Evolutionary conservation across 169 alveolate genomes (phyloP).

Genomic region (Cyclospora cayetanensis): DNA sequence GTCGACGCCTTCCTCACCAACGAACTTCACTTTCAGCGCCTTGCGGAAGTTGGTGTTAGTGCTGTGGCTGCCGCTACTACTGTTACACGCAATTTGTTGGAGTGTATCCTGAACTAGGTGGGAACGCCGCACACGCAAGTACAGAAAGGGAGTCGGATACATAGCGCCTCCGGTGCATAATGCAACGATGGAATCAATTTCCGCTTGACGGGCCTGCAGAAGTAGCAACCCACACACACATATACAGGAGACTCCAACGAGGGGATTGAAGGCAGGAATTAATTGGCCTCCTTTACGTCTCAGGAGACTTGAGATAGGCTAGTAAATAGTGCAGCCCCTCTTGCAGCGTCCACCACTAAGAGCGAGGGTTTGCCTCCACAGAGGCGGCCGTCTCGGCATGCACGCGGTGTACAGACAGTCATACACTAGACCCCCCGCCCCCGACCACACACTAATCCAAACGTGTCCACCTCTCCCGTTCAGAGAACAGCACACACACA

Average conservation of each 20-base stretch:
- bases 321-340: no score
- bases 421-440: no score
- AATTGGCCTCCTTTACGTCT: no score
- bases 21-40: conserved; percentile 82
- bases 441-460: no score
- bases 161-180: not conserved
- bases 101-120: conserved; percentile 74
- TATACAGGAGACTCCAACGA: no score
- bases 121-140: conserved; percentile 70
- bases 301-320: no score
- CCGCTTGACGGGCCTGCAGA: conserved; percentile 34
- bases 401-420: not conserved
- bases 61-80: conserved; percentile 21
- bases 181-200: not conserved
- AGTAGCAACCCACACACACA: no score
- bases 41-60: conserved; percentile 70
- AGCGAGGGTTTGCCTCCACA: no score
- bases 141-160: conserved; percentile 67
- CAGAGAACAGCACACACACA: not conserved
- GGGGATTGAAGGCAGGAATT: no score
- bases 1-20: conserved; percentile 93
- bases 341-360: no score
- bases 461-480: not conserved
- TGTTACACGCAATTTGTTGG: conserved; percentile 26
- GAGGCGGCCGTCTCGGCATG: not conserved